Evolutionary conservation across 2,329 filamentous ascomycete species (phyloP), one percentile per base, ranked within the genome.

Genomic region (Hypoxylon sp.): DNA sequence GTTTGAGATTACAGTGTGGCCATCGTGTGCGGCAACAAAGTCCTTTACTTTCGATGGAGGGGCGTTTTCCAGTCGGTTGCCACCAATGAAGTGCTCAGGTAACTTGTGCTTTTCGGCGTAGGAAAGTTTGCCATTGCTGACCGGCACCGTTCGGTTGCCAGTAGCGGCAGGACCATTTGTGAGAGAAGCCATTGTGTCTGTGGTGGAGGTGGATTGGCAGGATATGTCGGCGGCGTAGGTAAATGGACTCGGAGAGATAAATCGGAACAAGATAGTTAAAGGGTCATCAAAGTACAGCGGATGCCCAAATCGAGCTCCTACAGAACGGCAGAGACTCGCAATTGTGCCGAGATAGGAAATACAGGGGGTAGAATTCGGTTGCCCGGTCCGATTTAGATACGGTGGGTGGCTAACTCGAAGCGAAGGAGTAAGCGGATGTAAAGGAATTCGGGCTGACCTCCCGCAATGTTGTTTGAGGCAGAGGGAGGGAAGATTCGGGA

Each of bases 1-100:
- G 79, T 94, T 98, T 76, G 93, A 97, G 78, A 99, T 99, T 80
- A 98, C 95, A 19, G 96, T 98, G 86, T 99, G 96, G 67, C 96
- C 96, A 76, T 94, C 92, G 80, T 97, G 87, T 65, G 87, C 85
- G 55, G 92, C 88, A 50, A 99, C 95, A 82, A 98, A 99, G 81
- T 99, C 95, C 87, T 97, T 98, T 68, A 99, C 93, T 76, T 90
- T 91, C 79, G 94, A 91, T 37, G 94, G 87, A 46, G 91, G 82
- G 53, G 96, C 96, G 78, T 91, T 91, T 70, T 89, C 89, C 70
- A 99, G 82, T 78, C 90, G 88, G 84, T 97, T 97, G 70, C 96
- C 95, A 75, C 96, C 96, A 79, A 98, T 97, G 82, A 98, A 99
- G 85, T 99, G 96, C 81, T 93, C 86, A 69, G 94, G 89, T 69